A percentile compares a stretch with the other conserved stretches of the same genome.
Conservation (phyloP, 257 asterid species). For the Penstemon barbatus region DNA sequence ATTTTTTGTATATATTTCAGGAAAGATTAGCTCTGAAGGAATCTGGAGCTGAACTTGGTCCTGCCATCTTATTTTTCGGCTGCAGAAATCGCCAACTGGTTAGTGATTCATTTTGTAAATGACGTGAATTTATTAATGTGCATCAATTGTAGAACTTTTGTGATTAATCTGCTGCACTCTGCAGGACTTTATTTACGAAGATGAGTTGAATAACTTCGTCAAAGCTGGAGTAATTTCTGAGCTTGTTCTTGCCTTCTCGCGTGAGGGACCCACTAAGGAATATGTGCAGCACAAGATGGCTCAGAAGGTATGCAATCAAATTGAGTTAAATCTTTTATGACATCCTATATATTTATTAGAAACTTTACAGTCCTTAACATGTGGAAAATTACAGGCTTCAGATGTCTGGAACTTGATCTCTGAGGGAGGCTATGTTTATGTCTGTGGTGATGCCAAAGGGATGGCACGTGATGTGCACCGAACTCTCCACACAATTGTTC, state of each 20-base stretch:
- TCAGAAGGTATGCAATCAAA: constrained; percentile 53
- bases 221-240: constrained; percentile 81
- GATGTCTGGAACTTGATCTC: constrained; percentile 86
- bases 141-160: neutral
- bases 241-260: constrained; percentile 90
- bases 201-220: constrained; percentile 65
- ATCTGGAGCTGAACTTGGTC: constrained; percentile 87
- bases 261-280: constrained; percentile 85
- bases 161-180: constrained; percentile 23
- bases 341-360: neutral
- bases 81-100: constrained; percentile 94
- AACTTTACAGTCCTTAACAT: neutral
- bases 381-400: constrained; percentile 53
- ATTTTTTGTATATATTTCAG: constrained; percentile 42
- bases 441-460: constrained; percentile 98
- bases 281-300: constrained; percentile 97
- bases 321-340: neutral
- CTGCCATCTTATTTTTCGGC: constrained; percentile 82
- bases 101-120: constrained; percentile 26
- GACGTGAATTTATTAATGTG: neutral
- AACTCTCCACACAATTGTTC: constrained; percentile 82
- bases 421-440: constrained; percentile 81
- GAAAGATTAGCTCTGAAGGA: constrained; percentile 94
- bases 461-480: constrained; percentile 99
- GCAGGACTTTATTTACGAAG: constrained; percentile 91